Evolutionary conservation across 768 basidiomycete species (phyloP).

Genomic region (Russula olivacea): DNA sequence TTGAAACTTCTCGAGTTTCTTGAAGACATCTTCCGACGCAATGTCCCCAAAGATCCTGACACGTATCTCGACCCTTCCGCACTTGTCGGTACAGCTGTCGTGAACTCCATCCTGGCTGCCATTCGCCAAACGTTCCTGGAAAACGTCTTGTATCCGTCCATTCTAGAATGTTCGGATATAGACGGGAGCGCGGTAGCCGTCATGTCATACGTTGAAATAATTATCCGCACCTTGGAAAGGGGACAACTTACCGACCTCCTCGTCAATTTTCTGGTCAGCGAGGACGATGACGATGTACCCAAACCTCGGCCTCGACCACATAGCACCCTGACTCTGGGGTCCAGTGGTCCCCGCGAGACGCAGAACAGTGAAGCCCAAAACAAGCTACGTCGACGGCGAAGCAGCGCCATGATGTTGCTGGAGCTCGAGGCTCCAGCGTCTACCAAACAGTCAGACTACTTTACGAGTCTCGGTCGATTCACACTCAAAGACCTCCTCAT

Average conservation of each 20-base stretch:
- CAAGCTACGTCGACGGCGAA: constrained; percentile 61
- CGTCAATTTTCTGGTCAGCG: constrained; percentile 74
- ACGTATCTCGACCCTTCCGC: constrained; percentile 52
- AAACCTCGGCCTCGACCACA: constrained; percentile 40
- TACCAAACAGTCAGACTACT: constrained; percentile 68
- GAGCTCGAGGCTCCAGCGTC: constrained; percentile 78
- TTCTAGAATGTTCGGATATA: constrained; percentile 84
- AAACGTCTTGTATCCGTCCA: constrained; percentile 87
- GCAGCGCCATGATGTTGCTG: constrained; percentile 85
- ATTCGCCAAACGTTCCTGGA: constrained; percentile 84
- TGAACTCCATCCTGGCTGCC: constrained; percentile 76
- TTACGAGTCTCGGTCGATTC: constrained; percentile 82
- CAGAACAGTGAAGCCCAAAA: constrained; percentile 36
- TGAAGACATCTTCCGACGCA: constrained; percentile 79
- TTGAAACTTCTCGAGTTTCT: constrained; percentile 87
- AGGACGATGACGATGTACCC: constrained; percentile 68
- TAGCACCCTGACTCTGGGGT: constrained; percentile 40
- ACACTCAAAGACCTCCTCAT: constrained; percentile 85
- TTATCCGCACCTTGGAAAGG: constrained; percentile 67
- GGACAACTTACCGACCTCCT: constrained; percentile 66
- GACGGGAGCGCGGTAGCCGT: constrained; percentile 98
- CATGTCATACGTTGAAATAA: constrained; percentile 89
- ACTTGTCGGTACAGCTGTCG: constrained; percentile 73
- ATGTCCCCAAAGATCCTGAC: constrained; percentile 38
- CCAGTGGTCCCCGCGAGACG: constrained; percentile 34